phyloP scores from a whole-genome alignment of 108 stramenopile species.

The Skeletonema marinoi region DNA sequence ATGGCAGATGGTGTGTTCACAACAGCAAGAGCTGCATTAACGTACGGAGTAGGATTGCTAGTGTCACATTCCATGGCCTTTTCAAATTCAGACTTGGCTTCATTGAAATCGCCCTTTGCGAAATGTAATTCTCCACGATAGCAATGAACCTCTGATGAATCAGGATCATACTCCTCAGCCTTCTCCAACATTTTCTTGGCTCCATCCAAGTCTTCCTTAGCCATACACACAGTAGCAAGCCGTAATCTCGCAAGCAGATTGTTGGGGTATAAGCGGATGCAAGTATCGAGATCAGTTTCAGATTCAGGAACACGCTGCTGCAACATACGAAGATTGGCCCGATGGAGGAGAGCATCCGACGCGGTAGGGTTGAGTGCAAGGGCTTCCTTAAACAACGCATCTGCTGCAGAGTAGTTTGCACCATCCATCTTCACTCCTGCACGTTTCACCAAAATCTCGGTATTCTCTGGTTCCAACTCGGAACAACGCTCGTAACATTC shows the following conservation, averaged over 20 bases:
- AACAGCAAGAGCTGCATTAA: slow-evolving; percentile 85
- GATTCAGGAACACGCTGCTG: slow-evolving; percentile 67
- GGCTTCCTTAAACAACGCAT: slow-evolving; percentile 75
- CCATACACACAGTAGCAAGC: slow-evolving; percentile 82
- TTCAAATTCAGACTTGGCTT: slow-evolving; percentile 79
- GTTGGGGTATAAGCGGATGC: slow-evolving; percentile 78
- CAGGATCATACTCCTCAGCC: slow-evolving; percentile 69
- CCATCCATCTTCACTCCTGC: slow-evolving; percentile 92
- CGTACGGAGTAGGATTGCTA: slow-evolving; percentile 87
- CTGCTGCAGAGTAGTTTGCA: slow-evolving; percentile 64
- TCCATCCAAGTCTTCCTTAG: slow-evolving; percentile 67
- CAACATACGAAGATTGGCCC: slow-evolving; percentile 87
- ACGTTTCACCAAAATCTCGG: slow-evolving; percentile 82
- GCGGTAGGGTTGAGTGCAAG: slow-evolving; percentile 74
- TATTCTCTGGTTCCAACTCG: slow-evolving; percentile 82
- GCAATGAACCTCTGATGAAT: slow-evolving; percentile 87
- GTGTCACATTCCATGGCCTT: slow-evolving; percentile 82
- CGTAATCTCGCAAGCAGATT: slow-evolving; percentile 83
- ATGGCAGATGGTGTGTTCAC: slow-evolving; percentile 75
- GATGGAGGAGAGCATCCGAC: slow-evolving; percentile 85
- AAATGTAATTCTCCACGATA: slow-evolving; percentile 88
- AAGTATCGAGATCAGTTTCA: slow-evolving; percentile 70
- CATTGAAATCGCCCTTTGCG: slow-evolving; percentile 68
- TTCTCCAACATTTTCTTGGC: slow-evolving; percentile 75
- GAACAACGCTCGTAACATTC: slow-evolving; percentile 76